phyloP scores from a whole-genome alignment of 2,329 filamentous ascomycete species.

The Penicillium sp. region DNA sequence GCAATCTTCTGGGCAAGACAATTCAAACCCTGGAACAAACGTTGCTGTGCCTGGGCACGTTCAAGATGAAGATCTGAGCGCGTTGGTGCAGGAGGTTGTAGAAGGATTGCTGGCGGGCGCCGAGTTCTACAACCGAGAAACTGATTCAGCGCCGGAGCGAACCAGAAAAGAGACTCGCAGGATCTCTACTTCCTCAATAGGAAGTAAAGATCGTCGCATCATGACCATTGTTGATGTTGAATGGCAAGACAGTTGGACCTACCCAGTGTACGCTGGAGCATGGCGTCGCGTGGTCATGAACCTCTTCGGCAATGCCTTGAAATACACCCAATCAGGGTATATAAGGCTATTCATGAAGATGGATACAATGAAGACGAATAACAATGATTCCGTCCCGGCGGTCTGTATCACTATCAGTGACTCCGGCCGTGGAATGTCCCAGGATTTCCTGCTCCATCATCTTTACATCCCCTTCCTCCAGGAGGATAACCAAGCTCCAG shows the following conservation, averaged over 20 bases:
- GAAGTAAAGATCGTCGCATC: constrained; percentile 11
- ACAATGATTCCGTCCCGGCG: constrained; percentile 13
- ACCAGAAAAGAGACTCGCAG: not conserved
- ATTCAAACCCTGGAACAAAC: not conserved
- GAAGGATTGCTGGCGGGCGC: constrained; percentile 27
- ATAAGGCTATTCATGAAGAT: constrained; percentile 36
- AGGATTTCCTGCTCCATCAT: constrained; percentile 31
- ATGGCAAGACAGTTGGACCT: constrained; percentile 46
- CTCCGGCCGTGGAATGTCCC: constrained; percentile 35
- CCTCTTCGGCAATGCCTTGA: constrained; percentile 54
- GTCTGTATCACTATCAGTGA: constrained; percentile 29
- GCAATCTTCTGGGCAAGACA: not conserved
- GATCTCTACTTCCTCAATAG: not conserved
- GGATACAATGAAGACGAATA: constrained; percentile 8
- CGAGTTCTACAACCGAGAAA: constrained; percentile 19
- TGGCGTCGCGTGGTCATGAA: constrained; percentile 56
- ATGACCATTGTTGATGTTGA: constrained; percentile 49
- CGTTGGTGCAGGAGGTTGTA: constrained; percentile 23
- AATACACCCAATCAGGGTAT: constrained; percentile 50
- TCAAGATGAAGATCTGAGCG: constrained; percentile 17
- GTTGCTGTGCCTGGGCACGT: constrained; percentile 10
- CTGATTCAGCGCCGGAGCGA: not conserved
- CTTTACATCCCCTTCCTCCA: constrained; percentile 63
- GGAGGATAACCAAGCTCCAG: constrained; percentile 58
- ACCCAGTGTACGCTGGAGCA: constrained; percentile 51